These are phyloP conservation scores for Houttuynia cordata DNA, from an alignment of 164 flowering plant species.

Conservation along the genomic window DNA sequence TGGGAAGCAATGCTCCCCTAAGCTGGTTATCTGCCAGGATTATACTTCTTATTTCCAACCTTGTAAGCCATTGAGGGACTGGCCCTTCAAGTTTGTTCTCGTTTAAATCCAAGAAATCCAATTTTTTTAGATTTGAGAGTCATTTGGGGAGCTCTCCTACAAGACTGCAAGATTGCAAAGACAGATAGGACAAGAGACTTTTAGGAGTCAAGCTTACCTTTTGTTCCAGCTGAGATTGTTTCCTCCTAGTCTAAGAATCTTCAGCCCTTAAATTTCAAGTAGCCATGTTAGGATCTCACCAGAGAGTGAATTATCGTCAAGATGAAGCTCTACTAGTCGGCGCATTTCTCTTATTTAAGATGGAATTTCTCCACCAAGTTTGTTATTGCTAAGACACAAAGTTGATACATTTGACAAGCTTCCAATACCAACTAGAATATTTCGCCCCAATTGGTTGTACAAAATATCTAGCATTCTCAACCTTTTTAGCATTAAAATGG, in stretches of 20 bases:
- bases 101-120: conserved; percentile 36
- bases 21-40: conserved; percentile 35
- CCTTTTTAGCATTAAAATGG: conserved; percentile 11
- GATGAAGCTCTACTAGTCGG: conserved; percentile 20
- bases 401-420: conserved; percentile 19
- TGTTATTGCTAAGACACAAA: conserved; percentile 27
- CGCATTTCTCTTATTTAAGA: conserved; percentile 15
- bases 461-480: neutral
- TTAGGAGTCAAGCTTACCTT: too few relatives aligned
- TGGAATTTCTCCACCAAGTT: conserved; percentile 30
- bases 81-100: conserved; percentile 28
- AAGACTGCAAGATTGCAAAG: too few relatives aligned
- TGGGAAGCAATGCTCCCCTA: conserved; percentile 26
- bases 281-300: conserved; percentile 38
- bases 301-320: too few relatives aligned
- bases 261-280: conserved; percentile 18
- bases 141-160: too few relatives aligned
- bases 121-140: conserved; percentile 27
- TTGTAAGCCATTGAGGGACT: conserved; percentile 33
- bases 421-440: conserved; percentile 31
- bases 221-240: too few relatives aligned
- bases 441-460: neutral
- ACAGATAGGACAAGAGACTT: too few relatives aligned
- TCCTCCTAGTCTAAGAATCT: conserved; percentile 25
- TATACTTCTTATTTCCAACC: conserved; percentile 16